Percentiles rank a stretch among this genome's conserved stretches.
phyloP scores from a whole-genome alignment of 345 rosid species.

The Acer yangbiense region DNA sequence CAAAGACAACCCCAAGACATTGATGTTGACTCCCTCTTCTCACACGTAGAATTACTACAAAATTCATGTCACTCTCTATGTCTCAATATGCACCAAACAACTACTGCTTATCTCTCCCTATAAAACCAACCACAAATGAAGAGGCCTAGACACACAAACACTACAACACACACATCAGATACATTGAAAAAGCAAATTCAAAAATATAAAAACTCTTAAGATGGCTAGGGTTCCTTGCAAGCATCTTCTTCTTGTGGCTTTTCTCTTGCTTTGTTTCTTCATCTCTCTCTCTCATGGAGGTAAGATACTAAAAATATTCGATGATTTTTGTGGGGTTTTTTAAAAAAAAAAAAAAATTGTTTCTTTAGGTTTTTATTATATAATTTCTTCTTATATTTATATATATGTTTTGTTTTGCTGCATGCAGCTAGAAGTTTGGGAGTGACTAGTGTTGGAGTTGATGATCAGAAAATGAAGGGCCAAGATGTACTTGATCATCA shows the following conservation, averaged over 20 bases:
- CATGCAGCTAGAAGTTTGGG: constrained; percentile 49
- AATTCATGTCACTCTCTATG: constrained; percentile 31
- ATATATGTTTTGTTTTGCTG: neutral
- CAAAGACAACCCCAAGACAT: constrained; percentile 41
- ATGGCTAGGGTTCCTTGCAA: constrained; percentile 43
- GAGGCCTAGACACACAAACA: neutral
- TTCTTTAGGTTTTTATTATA: neutral
- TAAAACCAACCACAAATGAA: constrained; percentile 25
- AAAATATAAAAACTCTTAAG: neutral
- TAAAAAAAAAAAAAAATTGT: too few species aligned
- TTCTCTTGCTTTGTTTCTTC: constrained; percentile 51
- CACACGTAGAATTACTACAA: constrained; percentile 42
- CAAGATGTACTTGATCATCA: neutral
- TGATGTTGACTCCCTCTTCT: constrained; percentile 43
- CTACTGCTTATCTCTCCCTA: constrained; percentile 17
- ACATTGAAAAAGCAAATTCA: too few species aligned
- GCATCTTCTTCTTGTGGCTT: constrained; percentile 36
- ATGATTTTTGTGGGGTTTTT: neutral
- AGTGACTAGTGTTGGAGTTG: constrained; percentile 14
- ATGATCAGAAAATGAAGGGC: constrained; percentile 6
- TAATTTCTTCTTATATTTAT: neutral
- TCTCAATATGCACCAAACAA: constrained; percentile 10
- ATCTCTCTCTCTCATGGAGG: constrained; percentile 36
- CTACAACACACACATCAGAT: neutral
- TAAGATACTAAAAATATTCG: constrained; percentile 1